Base-by-base conservation (phyloP, 495 filamentous ascomycete species). In the Penicillium pancosmium region DNA sequence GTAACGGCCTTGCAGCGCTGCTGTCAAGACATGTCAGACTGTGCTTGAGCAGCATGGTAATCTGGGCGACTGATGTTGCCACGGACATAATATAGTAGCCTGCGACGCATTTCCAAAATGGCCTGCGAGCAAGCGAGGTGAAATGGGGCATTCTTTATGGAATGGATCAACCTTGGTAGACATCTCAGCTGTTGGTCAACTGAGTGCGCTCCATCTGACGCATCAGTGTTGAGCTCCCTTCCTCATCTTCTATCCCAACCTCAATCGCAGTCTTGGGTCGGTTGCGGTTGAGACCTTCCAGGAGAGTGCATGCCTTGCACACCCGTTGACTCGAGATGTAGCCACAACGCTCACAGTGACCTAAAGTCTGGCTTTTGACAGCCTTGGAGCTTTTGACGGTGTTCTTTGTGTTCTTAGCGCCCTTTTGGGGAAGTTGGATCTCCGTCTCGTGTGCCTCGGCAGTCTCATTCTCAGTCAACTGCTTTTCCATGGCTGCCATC, bases 261-360 rank as follows among this genome's bases (percentile, higher is more conserved):
- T 84, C 80, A 52, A 95, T 88, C 56, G 85, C 78, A 55, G 87
- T 91, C 77, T 88, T 89, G 19, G 94, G 88, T 35, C 92, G 76
- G 65, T 90, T 96, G 78, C 93, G 95, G 68, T 97, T 98, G 58
- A 98, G 72, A 0, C 90, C 91, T 61, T 98, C 93, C 12, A 98
- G 83, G 16, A 98, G 79, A 56, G 84, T 86, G 74, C 94, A 98
- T 1, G 94, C 94, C 73, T 98, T 95, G 75, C 94, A 98, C 43
- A 97, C 84, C n/a, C 82, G 81, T 71, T 98, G 94, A 68, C 92
- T 96, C 0, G 93, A 97, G 69, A 98, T 88, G 68, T 98, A 98
- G 11, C 94, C 94, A 63, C 94, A 98, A 27, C 84, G 86, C 65
- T 83, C 85, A 67, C 94, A 98, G 62, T 86, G 89, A 5, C 92